Base-by-base conservation (phyloP, 1,284 basidiomycete genomes). In the Pterulicium gracile region DNA sequence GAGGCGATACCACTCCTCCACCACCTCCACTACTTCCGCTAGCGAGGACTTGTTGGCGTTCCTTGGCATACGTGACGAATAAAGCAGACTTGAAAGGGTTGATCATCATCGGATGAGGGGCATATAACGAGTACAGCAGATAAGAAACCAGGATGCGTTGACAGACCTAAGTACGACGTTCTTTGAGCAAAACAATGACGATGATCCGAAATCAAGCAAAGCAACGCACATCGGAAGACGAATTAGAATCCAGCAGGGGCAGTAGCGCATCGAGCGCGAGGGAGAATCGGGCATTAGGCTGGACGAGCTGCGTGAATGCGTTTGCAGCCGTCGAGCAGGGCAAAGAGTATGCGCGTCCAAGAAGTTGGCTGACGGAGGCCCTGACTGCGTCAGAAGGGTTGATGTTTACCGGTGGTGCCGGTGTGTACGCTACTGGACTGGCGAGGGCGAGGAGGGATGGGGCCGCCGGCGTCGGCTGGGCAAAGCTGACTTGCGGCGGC, bases 1-100 rank as follows among this genome's bases (percentile, higher is more conserved):
- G 83, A 46, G 77, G 72, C 50, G 73, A 72, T 7, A 32, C 27
- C 51, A 85, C 84, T 67, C 87, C 83, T 50, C 75, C 77, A 7
- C 84, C 84, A 18, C 71, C 73, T 39, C 75, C 77, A 24, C 69
- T 65, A 24, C 63, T 65, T 22, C 77, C 64, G 45, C 76, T 60
- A 47, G 58, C 62, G 35, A 73, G 63, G 14, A 82, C 81, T 54
- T 65, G 64, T 52, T 77, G 75, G 52, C 79, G 68, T 62, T 87
- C 83, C 56, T 70, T 73, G 36, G 72, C 56, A 57, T 85, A 86
- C 4, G 79, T 75, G 49, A 72, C 67, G 55, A 73, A 73, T 46
- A 87, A 63, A 35, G 73, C 79, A 51, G 77, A 77, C 62, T 78
- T 80, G 70, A 87, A 87, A 4, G 84, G 83, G 60, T 87, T 87